Evolutionary conservation across 2,329 filamentous ascomycete genomes (phyloP).

Genomic region (Neurospora sp.): DNA sequence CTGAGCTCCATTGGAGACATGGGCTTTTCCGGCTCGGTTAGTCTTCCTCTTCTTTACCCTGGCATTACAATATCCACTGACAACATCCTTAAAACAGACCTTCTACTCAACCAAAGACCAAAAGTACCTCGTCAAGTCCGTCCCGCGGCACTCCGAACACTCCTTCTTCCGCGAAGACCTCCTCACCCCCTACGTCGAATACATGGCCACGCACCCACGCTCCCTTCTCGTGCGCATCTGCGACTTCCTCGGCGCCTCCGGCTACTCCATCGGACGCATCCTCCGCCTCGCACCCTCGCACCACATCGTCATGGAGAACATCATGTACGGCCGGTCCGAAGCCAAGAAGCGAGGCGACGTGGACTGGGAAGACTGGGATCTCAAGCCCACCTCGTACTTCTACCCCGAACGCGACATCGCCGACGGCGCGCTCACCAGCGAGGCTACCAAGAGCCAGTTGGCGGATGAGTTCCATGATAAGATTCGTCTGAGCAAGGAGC

Average conservation of each 20-base stretch:
- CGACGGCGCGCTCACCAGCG: conserved; percentile 50
- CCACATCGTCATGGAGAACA: conserved; percentile 72
- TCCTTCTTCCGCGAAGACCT: conserved; percentile 60
- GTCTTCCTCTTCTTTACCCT: background rate
- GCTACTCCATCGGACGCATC: conserved; percentile 47
- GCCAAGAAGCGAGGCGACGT: conserved; percentile 22
- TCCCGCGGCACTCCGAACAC: conserved; percentile 61
- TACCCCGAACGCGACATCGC: conserved; percentile 66
- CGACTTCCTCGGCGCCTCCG: conserved; percentile 52
- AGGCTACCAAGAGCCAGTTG: conserved; percentile 55
- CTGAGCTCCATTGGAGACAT: conserved; percentile 55
- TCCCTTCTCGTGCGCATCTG: conserved; percentile 63
- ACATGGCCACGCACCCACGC: conserved; percentile 50
- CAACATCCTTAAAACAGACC: conserved; percentile 30
- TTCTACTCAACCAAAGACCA: conserved; percentile 60
- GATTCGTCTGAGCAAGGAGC: conserved; percentile 42
- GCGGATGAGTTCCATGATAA: conserved; percentile 61
- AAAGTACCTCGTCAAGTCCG: conserved; percentile 62
- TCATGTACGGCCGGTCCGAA: conserved; percentile 50
- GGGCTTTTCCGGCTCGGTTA: conserved; percentile 61
- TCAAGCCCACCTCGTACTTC: conserved; percentile 68
- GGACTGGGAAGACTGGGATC: conserved; percentile 62
- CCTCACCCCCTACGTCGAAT: conserved; percentile 51
- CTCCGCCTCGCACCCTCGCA: conserved; percentile 55
- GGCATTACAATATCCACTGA: background rate